These are phyloP conservation scores for Ilyonectria sp. DNA, from an alignment of 2,329 filamentous ascomycete genomes.

Conservation along the genomic window DNA sequence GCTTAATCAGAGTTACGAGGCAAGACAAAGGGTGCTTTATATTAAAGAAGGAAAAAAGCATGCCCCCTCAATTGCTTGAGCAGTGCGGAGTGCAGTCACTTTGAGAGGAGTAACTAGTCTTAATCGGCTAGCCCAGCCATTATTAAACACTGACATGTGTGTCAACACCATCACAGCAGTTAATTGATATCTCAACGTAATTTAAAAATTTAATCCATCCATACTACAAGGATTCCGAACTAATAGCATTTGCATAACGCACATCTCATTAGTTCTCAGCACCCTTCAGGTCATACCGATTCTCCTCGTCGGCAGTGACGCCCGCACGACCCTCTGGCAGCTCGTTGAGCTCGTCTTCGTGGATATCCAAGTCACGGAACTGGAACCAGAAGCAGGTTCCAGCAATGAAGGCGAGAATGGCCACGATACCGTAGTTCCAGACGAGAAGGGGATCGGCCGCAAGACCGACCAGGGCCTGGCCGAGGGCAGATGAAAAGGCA, in stretches of 20 bases:
- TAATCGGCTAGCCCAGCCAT: too few relatives aligned
- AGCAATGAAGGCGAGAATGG: constrained; percentile 74
- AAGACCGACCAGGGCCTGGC: constrained; percentile 67
- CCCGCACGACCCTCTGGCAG: constrained; percentile 56
- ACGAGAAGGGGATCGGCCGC: constrained; percentile 75
- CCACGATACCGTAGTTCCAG: constrained; percentile 81
- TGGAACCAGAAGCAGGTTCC: constrained; percentile 78
- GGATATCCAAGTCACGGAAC: constrained; percentile 72
- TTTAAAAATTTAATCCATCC: too few relatives aligned
- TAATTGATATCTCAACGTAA: too few relatives aligned
- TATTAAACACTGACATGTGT: too few relatives aligned
- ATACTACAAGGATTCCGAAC: too few relatives aligned
- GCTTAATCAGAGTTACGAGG: too few relatives aligned
- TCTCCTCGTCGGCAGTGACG: constrained; percentile 41
- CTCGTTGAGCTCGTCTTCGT: constrained; percentile 79
- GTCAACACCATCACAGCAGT: too few relatives aligned
- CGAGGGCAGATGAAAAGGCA: constrained; percentile 77
- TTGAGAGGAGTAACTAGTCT: too few relatives aligned
- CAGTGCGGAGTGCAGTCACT: too few relatives aligned
- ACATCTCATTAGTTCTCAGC: constrained; percentile 4
- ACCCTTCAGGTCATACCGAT: constrained; percentile 36
- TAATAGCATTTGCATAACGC: neutral
- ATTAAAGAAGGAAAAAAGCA: too few relatives aligned
- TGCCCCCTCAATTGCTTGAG: too few relatives aligned
- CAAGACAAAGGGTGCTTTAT: too few relatives aligned